A percentile compares a stretch with the other conserved stretches of the same genome.
These are phyloP conservation scores for Lactifluus pinguis DNA, from an alignment of 768 basidiomycete species.

Conservation along the genomic window DNA sequence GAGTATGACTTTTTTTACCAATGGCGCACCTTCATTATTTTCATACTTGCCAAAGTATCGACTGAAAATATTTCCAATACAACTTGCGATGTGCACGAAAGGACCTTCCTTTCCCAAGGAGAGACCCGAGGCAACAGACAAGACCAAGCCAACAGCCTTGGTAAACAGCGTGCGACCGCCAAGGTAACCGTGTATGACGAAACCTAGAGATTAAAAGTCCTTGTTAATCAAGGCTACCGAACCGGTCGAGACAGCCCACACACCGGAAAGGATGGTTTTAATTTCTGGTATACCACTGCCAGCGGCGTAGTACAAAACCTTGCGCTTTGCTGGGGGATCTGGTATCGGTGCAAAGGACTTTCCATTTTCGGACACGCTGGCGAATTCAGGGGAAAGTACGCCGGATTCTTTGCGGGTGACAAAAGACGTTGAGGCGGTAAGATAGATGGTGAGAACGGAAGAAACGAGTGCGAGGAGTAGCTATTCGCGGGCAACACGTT, in stretches of 20 bases:
- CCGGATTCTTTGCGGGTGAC: conserved; percentile 83
- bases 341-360: conserved; percentile 20
- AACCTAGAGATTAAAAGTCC: conserved; percentile 40
- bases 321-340: conserved; percentile 37
- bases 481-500: conserved; percentile 30
- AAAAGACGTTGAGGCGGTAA: conserved; percentile 87
- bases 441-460: conserved; percentile 70
- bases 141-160: conserved; percentile 80
- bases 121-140: conserved; percentile 89
- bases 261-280: conserved; percentile 86
- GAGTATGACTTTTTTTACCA: neutral
- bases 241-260: conserved; percentile 6
- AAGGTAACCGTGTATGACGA: conserved; percentile 96
- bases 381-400: conserved; percentile 44
- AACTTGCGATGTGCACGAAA: conserved; percentile 89
- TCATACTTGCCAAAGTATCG: conserved; percentile 85
- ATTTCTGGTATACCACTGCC: conserved; percentile 97
- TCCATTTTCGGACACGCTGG: conserved; percentile 19
- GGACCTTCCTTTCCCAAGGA: conserved; percentile 75
- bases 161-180: conserved; percentile 84
- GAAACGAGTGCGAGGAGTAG: conserved; percentile 63
- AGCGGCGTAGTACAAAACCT: conserved; percentile 85
- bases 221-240: neutral
- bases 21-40: conserved; percentile 69
- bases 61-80: conserved; percentile 88